phyloP scores from a whole-genome alignment of 495 filamentous ascomycete genomes.

The Chaetomium cochliodes region DNA sequence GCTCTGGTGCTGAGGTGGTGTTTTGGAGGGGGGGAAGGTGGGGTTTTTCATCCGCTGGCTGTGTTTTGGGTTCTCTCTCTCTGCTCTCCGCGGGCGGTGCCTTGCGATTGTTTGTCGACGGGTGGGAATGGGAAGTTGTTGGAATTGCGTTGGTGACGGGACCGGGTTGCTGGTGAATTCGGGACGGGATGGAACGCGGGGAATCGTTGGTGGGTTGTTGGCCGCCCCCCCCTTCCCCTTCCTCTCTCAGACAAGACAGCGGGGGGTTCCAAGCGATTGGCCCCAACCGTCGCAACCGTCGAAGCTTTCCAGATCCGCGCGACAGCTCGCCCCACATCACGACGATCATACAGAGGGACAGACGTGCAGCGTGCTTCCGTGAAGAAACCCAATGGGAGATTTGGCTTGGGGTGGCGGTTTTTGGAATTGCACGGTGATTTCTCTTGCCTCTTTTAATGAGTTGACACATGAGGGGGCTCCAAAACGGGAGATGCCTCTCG shows the following conservation, averaged over 20 bases:
- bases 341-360: slow-evolving; percentile 8
- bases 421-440: background rate
- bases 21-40: background rate
- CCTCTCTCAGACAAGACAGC: background rate
- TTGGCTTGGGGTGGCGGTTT: background rate
- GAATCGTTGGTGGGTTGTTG: slow-evolving; percentile 2
- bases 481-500: background rate
- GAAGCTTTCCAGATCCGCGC: slow-evolving; percentile 4
- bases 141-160: background rate
- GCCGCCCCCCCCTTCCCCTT: background rate
- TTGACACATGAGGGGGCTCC: background rate
- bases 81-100: background rate
- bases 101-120: too few species aligned
- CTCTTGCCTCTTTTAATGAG: background rate
- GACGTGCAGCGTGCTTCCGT: background rate
- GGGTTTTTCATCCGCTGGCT: too few species aligned
- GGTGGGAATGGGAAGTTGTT: background rate
- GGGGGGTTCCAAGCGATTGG: background rate
- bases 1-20: background rate
- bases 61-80: background rate
- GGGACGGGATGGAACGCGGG: slow-evolving; percentile 8
- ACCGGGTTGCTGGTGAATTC: slow-evolving; percentile 3
- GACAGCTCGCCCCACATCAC: background rate
- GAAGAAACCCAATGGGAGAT: background rate
- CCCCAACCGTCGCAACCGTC: background rate